Percentiles rank a stretch among this genome's conserved stretches.
These are phyloP conservation scores for Russula brevipes DNA, from an alignment of 768 basidiomycete genomes.

Conservation along the genomic window DNA sequence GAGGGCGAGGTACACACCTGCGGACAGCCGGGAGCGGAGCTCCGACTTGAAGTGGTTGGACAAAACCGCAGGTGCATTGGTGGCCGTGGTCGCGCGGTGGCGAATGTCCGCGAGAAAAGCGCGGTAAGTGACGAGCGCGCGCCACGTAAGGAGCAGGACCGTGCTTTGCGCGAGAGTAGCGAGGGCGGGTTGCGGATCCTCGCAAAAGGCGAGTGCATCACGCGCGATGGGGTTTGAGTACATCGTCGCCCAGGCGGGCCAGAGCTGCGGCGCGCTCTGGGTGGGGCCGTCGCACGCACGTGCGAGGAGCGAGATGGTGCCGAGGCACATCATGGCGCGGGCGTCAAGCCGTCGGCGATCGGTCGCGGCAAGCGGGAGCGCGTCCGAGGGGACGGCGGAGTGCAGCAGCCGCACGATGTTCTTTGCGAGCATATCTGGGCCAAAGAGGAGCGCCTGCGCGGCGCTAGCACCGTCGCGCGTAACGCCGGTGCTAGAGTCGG, in stretches of 20 bases:
- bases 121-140: conserved; percentile 10
- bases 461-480: neutral
- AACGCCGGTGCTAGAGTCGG: neutral
- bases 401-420: conserved; percentile 4
- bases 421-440: conserved; percentile 12
- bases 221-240: conserved; percentile 14
- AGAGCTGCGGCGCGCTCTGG: neutral
- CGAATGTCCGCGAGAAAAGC: conserved; percentile 1
- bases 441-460: conserved; percentile 12
- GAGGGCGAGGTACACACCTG: neutral
- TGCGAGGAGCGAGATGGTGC: conserved; percentile 3
- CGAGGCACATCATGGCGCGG: conserved; percentile 7
- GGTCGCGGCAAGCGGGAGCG: neutral
- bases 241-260: conserved; percentile 2
- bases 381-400: conserved; percentile 2
- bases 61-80: rapidly evolving
- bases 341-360: conserved; percentile 10
- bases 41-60: neutral
- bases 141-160: conserved; percentile 8
- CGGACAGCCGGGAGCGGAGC: neutral
- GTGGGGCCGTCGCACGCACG: conserved; percentile 5
- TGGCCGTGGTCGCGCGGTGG: neutral
- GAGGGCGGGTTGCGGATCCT: neutral
- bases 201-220: conserved; percentile 2
- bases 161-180: conserved; percentile 5